A percentile compares a stretch with the other conserved stretches of the same genome.
phyloP scores from a whole-genome alignment of 208 protist genomes.

The Trypanosoma cruzi region DNA sequence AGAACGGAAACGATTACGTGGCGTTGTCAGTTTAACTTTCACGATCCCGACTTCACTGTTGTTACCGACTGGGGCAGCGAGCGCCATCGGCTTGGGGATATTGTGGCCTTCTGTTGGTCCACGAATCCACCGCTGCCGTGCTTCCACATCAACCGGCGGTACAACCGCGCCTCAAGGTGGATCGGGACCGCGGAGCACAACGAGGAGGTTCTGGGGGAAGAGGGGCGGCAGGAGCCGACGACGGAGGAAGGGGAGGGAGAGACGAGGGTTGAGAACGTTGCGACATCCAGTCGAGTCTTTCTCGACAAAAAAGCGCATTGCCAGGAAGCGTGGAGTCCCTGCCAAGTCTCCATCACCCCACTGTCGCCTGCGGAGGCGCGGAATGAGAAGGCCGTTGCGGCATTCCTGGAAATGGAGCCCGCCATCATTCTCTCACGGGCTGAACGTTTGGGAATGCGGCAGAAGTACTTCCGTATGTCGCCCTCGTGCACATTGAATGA shows the following conservation, averaged over 20 bases:
- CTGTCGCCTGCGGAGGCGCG: slow-evolving; percentile 25
- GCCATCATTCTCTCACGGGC: slow-evolving; percentile 63
- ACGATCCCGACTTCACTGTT: slow-evolving; percentile 45
- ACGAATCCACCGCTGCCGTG: slow-evolving; percentile 70
- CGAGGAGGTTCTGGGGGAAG: slow-evolving; percentile 2
- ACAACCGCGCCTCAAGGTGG: slow-evolving; percentile 74
- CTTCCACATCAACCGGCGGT: slow-evolving; percentile 78
- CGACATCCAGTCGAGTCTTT: slow-evolving; percentile 7
- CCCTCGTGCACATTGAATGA: slow-evolving; percentile 68
- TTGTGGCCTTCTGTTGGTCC: slow-evolving; percentile 73
- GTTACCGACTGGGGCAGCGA: slow-evolving; percentile 83
- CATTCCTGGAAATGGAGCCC: slow-evolving; percentile 46
- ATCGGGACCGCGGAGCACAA: slow-evolving; percentile 23
- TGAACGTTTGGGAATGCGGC: slow-evolving; percentile 61
- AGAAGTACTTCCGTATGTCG: slow-evolving; percentile 67
- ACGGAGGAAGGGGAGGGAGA: neutral
- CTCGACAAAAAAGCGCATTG: slow-evolving; percentile 4
- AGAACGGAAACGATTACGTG: slow-evolving; percentile 80
- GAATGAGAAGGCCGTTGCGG: slow-evolving; percentile 18
- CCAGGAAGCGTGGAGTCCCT: slow-evolving; percentile 18
- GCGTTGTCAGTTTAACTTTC: slow-evolving; percentile 83
- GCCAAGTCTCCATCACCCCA: slow-evolving; percentile 21
- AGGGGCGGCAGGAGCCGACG: neutral
- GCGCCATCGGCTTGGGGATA: slow-evolving; percentile 66
- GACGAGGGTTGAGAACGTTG: neutral